Conservation (phyloP, 768 basidiomycete species). For the Hydnomerulius pinastri region DNA sequence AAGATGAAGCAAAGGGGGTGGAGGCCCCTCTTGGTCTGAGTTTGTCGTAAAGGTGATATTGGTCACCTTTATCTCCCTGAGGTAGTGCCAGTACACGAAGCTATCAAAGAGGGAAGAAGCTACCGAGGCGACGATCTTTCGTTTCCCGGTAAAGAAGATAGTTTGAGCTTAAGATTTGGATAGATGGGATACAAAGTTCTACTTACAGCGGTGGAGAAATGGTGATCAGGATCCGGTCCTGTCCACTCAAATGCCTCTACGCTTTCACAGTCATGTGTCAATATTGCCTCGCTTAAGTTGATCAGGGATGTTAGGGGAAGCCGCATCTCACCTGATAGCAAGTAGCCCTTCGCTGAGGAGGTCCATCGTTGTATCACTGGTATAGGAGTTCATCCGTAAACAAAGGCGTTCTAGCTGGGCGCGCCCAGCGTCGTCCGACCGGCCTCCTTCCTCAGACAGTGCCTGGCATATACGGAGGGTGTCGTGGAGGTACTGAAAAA, state of each 20-base stretch:
- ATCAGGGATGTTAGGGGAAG: neutral
- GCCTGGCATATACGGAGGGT: slow-evolving; percentile 28
- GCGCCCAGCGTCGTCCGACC: slow-evolving; percentile 1
- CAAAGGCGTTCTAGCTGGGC: slow-evolving; percentile 30
- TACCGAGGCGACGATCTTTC: slow-evolving; percentile 27
- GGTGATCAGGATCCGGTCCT: slow-evolving; percentile 62
- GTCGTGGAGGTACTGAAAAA: slow-evolving; percentile 28
- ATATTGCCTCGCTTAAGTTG: neutral
- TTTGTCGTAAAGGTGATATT: slow-evolving; percentile 44
- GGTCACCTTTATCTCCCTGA: slow-evolving; percentile 48
- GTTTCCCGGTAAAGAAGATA: neutral
- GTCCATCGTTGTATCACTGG: slow-evolving; percentile 29
- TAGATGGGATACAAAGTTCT: neutral
- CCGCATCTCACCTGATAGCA: slow-evolving; percentile 39
- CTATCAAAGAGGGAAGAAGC: slow-evolving; percentile 26
- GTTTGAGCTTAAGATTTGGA: neutral
- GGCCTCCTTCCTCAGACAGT: neutral
- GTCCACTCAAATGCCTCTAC: slow-evolving; percentile 55
- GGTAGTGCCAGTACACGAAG: slow-evolving; percentile 40
- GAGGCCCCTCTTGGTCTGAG: slow-evolving; percentile 9
- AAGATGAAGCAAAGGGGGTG: slow-evolving; percentile 34
- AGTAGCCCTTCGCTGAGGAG: slow-evolving; percentile 35
- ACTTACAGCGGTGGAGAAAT: slow-evolving; percentile 63
- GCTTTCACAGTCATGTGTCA: slow-evolving; percentile 27
- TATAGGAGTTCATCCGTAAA: slow-evolving; percentile 43